A percentile compares a stretch with the other conserved stretches of the same genome.
Conservation (phyloP, 345 rosid species). For the Streptanthus diversifolius region DNA sequence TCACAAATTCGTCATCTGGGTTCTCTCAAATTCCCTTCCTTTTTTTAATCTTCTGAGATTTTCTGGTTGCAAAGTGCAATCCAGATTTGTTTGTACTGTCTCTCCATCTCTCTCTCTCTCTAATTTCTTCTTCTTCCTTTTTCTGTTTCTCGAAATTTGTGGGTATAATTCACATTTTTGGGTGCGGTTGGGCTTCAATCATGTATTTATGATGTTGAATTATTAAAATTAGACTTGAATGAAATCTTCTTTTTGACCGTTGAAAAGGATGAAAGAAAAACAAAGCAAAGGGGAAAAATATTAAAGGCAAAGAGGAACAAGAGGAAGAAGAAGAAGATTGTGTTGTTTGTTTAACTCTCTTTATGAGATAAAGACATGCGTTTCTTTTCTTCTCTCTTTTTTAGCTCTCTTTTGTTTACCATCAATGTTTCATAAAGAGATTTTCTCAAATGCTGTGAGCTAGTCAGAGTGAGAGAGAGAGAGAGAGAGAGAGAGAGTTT, state of each 20-base stretch:
- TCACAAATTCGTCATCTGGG: constrained; percentile 34
- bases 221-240: constrained; percentile 14
- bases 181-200: constrained; percentile 22
- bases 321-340: constrained; percentile 18
- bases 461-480: background rate
- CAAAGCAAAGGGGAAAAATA: background rate
- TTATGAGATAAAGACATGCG: constrained; percentile 30
- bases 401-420: constrained; percentile 1
- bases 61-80: constrained; percentile 16
- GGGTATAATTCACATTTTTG: constrained; percentile 19
- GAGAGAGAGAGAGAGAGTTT: background rate
- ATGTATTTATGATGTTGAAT: constrained; percentile 34
- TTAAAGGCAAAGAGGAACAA: background rate
- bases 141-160: constrained; percentile 20
- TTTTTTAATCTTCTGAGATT: constrained; percentile 16
- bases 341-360: constrained; percentile 18
- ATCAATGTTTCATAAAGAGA: constrained; percentile 13
- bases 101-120: background rate
- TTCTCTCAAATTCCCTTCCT: constrained; percentile 29
- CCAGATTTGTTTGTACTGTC: constrained; percentile 14
- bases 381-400: constrained; percentile 17
- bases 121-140: background rate
- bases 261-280: constrained; percentile 15
- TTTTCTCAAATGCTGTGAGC: constrained; percentile 12
- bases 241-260: constrained; percentile 38